These are phyloP conservation scores for Kingdonia uniflora DNA, from an alignment of 164 flowering plant species.

Conservation along the genomic window DNA sequence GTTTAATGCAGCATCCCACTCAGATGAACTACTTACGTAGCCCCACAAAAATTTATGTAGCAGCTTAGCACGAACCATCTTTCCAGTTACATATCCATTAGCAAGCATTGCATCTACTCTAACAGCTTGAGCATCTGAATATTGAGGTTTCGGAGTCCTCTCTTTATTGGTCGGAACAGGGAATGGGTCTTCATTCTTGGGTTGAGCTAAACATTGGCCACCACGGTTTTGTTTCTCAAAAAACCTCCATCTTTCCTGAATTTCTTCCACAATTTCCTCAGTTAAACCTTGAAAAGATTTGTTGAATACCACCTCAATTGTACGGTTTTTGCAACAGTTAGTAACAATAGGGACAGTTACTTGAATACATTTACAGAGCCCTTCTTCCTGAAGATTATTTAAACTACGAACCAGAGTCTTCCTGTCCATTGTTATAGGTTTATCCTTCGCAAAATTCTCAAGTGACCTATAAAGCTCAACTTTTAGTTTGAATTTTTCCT, in stretches of 20 bases:
- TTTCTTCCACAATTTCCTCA: slow-evolving; percentile 48
- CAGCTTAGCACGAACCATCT: slow-evolving; percentile 85
- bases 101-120: slow-evolving; percentile 61
- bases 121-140: slow-evolving; percentile 31
- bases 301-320: slow-evolving; percentile 54
- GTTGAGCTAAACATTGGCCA: slow-evolving; percentile 29
- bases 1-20: slow-evolving; percentile 34
- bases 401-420: slow-evolving; percentile 60
- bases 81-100: slow-evolving; percentile 79
- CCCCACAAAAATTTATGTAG: slow-evolving; percentile 77
- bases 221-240: slow-evolving; percentile 63
- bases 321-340: slow-evolving; percentile 54
- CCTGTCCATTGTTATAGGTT: slow-evolving; percentile 49
- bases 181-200: slow-evolving; percentile 32
- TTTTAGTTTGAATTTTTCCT: slow-evolving; percentile 54
- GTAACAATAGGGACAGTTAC: slow-evolving; percentile 61
- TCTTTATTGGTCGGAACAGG: slow-evolving; percentile 53
- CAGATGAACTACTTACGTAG: slow-evolving; percentile 36
- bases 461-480: slow-evolving; percentile 75
- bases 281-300: slow-evolving; percentile 48
- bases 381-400: slow-evolving; percentile 65
- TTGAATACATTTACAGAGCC: slow-evolving; percentile 52
- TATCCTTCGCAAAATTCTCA: slow-evolving; percentile 64
- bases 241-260: slow-evolving; percentile 69
- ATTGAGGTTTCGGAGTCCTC: slow-evolving; percentile 25